Conservation (phyloP, 768 basidiomycete genomes). For the Pisolithus albus region DNA sequence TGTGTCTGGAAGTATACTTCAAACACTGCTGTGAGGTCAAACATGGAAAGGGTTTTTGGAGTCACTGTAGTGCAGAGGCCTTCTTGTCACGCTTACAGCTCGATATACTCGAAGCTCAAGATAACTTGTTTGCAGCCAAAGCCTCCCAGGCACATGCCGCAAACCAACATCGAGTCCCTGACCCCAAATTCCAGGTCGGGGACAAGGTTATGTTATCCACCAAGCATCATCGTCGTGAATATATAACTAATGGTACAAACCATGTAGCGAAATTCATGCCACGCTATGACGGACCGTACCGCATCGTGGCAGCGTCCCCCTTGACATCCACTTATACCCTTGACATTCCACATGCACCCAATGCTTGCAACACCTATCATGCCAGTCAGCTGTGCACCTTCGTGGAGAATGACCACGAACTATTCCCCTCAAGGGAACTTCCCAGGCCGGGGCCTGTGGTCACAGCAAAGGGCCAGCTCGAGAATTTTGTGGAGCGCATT, state of each 20-base stretch:
- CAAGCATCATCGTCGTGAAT: constrained; percentile 12
- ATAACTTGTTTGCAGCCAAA: constrained; percentile 19
- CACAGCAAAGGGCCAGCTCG: not conserved
- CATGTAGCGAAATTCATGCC: constrained; percentile 39
- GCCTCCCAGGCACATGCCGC: constrained; percentile 12
- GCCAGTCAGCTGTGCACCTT: constrained; percentile 19
- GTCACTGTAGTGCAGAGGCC: too few species aligned
- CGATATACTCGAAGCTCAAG: constrained; percentile 18
- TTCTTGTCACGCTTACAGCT: not conserved
- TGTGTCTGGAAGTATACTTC: too few species aligned
- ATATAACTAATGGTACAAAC: constrained; percentile 17
- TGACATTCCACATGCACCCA: constrained; percentile 17
- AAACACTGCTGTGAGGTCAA: too few species aligned
- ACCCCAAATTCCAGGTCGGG: constrained; percentile 13
- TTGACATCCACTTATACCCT: constrained; percentile 19
- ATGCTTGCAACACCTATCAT: constrained; percentile 30
- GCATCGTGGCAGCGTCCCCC: constrained; percentile 9
- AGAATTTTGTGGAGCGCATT: constrained; percentile 4
- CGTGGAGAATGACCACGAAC: constrained; percentile 3
- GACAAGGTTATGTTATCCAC: too few species aligned
- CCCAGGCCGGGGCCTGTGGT: not conserved
- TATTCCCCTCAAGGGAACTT: constrained; percentile 4
- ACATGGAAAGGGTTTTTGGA: too few species aligned
- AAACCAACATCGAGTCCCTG: constrained; percentile 11
- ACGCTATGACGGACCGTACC: constrained; percentile 24